A percentile compares a stretch with the other conserved stretches of the same genome.
Conservation (phyloP, 78 protist species). For the Dictyostelium brefeldianum region DNA sequence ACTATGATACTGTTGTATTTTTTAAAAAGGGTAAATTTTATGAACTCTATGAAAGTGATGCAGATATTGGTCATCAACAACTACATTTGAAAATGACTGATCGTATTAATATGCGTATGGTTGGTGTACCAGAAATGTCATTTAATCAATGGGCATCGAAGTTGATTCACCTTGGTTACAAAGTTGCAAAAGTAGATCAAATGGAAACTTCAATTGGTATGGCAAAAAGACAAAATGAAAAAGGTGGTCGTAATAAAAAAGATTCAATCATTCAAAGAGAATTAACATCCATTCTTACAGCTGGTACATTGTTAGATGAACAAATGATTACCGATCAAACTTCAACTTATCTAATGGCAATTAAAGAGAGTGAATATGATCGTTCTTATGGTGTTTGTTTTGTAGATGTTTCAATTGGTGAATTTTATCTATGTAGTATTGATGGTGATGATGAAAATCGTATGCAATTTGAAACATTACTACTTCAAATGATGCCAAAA, state of each 20-base stretch:
- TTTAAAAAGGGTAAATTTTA: conserved; percentile 96
- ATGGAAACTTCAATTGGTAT: conserved; percentile 46
- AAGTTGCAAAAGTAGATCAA: conserved; percentile 92
- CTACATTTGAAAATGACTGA: conserved; percentile 92
- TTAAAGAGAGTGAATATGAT: conserved; percentile 46
- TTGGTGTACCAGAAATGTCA: conserved; percentile 91
- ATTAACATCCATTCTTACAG: conserved; percentile 73
- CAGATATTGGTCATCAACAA: conserved; percentile 88
- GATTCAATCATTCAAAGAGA: conserved; percentile 79
- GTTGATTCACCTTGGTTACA: conserved; percentile 80
- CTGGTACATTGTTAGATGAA: conserved; percentile 87
- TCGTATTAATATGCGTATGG: conserved; percentile 87
- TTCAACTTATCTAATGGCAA: conserved; percentile 72
- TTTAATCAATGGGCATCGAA: conserved; percentile 88
- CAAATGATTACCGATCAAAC: conserved; percentile 18
- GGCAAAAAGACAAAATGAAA: conserved; percentile 43
- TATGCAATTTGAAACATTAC: conserved; percentile 75
- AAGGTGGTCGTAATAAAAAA: conserved; percentile 55
- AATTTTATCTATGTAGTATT: conserved; percentile 33
- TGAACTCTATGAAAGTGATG: conserved; percentile 96
- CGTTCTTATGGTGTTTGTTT: conserved; percentile 74
- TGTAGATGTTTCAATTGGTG: conserved; percentile 86
- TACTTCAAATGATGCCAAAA: conserved; percentile 66
- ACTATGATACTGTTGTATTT: conserved; percentile 91
- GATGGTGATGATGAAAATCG: conserved; percentile 61